These are phyloP conservation scores for Coemansia sp. DNA, from an alignment of 192 early-diverging fungal species.

Conservation along the genomic window DNA sequence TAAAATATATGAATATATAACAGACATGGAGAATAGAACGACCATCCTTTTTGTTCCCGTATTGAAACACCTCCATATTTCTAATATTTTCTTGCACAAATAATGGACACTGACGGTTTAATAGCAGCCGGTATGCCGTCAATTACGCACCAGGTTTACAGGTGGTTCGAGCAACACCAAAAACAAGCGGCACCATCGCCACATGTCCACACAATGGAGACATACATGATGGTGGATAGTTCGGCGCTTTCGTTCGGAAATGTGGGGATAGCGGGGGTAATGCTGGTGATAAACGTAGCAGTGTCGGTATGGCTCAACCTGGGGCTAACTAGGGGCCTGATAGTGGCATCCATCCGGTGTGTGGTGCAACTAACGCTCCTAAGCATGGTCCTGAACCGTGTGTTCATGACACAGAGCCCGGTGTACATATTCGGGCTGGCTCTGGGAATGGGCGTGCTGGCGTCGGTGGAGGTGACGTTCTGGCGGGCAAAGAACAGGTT, in stretches of 20 bases:
- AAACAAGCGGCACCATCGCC: not conserved
- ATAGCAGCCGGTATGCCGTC: not conserved
- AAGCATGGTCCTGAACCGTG: conserved; percentile 65
- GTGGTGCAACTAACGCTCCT: conserved; percentile 76
- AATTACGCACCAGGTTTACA: not conserved
- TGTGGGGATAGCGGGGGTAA: conserved; percentile 64
- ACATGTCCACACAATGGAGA: no score
- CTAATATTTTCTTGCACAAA: not conserved
- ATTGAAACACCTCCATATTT: no score
- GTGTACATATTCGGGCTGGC: conserved; percentile 63
- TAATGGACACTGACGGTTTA: not conserved
- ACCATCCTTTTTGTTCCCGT: no score
- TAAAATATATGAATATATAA: no score
- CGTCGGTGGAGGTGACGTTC: conserved; percentile 67
- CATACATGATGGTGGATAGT: no score
- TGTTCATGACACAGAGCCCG: conserved; percentile 63
- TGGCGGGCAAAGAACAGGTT: conserved; percentile 70
- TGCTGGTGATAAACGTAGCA: conserved; percentile 61
- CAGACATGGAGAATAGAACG: no score
- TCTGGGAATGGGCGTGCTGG: conserved; percentile 59
- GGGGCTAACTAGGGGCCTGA: conserved; percentile 61
- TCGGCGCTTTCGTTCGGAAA: conserved; percentile 46
- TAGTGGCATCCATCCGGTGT: conserved; percentile 69
- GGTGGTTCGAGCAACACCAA: conserved; percentile 13
- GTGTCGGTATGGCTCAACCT: conserved; percentile 67